Evolutionary conservation across 1,284 basidiomycete species (phyloP).

Genomic region (Sphagnurus paluster): DNA sequence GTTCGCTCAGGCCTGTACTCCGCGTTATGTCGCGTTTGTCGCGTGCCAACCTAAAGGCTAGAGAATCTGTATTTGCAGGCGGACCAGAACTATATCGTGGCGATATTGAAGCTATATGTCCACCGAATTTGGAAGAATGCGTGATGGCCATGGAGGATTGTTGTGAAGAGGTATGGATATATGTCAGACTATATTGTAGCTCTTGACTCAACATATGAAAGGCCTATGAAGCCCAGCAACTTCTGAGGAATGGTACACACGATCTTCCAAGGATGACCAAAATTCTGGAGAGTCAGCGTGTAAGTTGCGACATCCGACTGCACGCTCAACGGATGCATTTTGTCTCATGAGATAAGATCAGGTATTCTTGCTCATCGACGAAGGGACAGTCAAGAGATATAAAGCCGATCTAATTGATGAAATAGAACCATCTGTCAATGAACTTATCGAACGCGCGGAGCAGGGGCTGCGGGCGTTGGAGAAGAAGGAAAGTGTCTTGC

Average conservation of each 20-base stretch:
- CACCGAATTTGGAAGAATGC: conserved; percentile 68
- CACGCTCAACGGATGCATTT: too few species aligned
- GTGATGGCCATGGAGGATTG: conserved; percentile 74
- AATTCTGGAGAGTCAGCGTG: conserved; percentile 64
- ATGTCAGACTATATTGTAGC: background rate
- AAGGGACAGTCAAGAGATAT: conserved; percentile 66
- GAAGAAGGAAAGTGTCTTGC: conserved; percentile 58
- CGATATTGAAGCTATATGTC: conserved; percentile 62
- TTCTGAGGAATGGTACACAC: conserved; percentile 66
- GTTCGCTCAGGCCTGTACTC: background rate
- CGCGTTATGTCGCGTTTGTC: conserved; percentile 56
- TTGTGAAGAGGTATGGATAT: conserved; percentile 65
- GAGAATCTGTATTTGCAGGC: conserved; percentile 68
- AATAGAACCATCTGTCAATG: conserved; percentile 75
- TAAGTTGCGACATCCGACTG: conserved; percentile 28
- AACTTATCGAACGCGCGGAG: conserved; percentile 69
- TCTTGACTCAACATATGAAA: conserved; percentile 24
- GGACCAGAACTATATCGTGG: conserved; percentile 59
- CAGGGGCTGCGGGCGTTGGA: conserved; percentile 59
- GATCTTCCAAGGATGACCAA: conserved; percentile 69
- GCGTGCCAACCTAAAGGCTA: conserved; percentile 51
- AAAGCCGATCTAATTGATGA: conserved; percentile 73
- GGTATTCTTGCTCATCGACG: conserved; percentile 73
- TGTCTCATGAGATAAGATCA: too few species aligned
- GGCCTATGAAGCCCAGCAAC: conserved; percentile 65